Evolutionary conservation across 2,329 filamentous ascomycete genomes (phyloP), one percentile per base, ranked within the genome.

Genomic region (Aspergillus jensenii): DNA sequence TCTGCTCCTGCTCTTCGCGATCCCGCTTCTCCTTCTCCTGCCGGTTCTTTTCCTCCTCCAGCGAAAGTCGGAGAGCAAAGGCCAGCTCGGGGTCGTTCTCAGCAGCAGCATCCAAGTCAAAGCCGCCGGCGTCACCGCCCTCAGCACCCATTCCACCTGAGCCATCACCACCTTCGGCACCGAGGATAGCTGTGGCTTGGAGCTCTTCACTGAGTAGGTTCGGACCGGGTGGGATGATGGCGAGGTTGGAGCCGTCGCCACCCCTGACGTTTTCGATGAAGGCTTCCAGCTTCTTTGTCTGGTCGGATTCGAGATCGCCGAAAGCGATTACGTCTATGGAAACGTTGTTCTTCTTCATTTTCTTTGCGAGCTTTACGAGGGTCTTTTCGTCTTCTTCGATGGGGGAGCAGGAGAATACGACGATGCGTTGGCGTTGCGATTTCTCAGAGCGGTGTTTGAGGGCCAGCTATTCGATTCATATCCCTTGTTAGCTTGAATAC

Each of bases 401-500:
- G 27, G 93, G 90, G 43, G 92, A 96, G 84, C 95, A 99, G 63
- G 93, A 89, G 76, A 99, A 97, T 60, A 96, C 92, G 77, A 99
- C 90, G 82, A 99, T 96, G 66, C 95, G 90, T 82, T 96, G 93
- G 68, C 91, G 87, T 79, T 98, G 95, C 49, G 91, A 91, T 78
- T 96, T 96, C 81, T 99, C 98, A 79, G 96, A 93, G 70, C 95
- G 89, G 79, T 99, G 95, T 81, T 98, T 98, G 69, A 99, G 84
- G 41, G 95, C 95, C 69, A 99, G 85, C 93, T 97, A 71, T 45
- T 8, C 4, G 15, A 14, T n/a, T 8, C 14, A 37, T 37, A n/a
- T n/a, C 35, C 6, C 31, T 2, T 37, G 52, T 67, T 45, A 69
- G 58, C 39, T 56, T 21, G 12, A 11, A 15, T 17, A 39, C 8